Evolutionary conservation across 192 early-diverging fungal genomes (phyloP).

Genomic region (Funneliformis geosporum): DNA sequence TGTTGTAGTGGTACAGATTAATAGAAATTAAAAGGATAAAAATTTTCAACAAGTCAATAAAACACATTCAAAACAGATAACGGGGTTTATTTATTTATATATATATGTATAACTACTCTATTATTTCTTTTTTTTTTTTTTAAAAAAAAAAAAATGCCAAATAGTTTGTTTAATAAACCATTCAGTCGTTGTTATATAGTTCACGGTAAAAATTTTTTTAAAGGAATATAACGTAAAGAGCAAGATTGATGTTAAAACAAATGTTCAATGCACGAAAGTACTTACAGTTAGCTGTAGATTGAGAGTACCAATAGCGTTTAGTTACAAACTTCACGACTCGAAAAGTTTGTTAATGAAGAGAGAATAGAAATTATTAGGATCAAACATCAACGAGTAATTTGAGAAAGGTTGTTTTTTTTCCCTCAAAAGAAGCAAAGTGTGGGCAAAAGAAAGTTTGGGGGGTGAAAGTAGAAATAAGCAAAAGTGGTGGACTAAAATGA

Average conservation of each 20-base stretch:
- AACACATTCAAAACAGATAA: neutral
- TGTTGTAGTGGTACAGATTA: neutral
- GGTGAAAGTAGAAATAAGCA: neutral
- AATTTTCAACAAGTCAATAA: neutral
- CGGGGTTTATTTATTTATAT: too few relatives aligned
- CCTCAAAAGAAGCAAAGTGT: conserved; percentile 1
- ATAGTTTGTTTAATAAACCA: neutral
- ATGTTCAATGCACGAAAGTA: neutral
- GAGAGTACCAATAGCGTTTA: neutral
- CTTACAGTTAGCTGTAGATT: too few relatives aligned
- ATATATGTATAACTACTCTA: neutral
- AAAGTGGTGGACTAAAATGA: neutral
- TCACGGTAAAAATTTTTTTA: neutral
- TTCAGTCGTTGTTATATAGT: neutral
- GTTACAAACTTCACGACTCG: neutral
- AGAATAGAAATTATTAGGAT: neutral
- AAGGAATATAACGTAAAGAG: neutral
- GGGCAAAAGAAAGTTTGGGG: conserved; percentile 25
- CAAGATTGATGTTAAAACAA: neutral
- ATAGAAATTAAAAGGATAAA: neutral
- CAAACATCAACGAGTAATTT: neutral
- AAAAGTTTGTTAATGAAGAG: conserved; percentile 2
- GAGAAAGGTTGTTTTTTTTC: conserved; percentile 13
- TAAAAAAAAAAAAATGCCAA: neutral
- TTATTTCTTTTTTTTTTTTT: neutral